Conservation (phyloP, 2,329 filamentous ascomycete genomes). For the Fusarium anguioides region DNA sequence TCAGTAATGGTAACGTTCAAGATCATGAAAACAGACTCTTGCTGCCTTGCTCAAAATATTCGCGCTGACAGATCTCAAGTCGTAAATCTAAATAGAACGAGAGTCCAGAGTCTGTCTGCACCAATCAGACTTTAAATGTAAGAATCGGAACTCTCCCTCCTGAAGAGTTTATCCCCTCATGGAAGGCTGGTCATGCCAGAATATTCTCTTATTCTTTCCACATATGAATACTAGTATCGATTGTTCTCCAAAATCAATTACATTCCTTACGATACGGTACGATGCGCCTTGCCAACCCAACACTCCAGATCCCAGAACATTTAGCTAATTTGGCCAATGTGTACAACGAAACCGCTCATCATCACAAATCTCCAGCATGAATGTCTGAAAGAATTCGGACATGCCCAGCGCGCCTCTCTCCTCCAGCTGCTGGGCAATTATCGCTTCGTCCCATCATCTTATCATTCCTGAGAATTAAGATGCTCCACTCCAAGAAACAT, state of each 20-base stretch:
- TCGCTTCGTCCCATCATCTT: conserved; percentile 50
- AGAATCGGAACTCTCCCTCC: background rate
- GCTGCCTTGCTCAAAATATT: background rate
- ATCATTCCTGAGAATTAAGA: conserved; percentile 45
- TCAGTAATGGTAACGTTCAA: background rate
- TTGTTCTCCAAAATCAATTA: background rate
- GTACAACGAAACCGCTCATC: conserved; percentile 27
- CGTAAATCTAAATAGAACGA: background rate
- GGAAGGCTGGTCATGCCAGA: background rate
- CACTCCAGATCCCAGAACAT: conserved; percentile 16
- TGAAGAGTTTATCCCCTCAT: background rate
- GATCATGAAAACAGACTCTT: no score
- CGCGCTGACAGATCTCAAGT: background rate
- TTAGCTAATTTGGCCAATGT: conserved; percentile 1
- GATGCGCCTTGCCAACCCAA: background rate
- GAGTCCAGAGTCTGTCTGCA: background rate
- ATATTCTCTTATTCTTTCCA: background rate
- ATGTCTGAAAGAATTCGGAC: background rate
- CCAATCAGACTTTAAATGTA: background rate
- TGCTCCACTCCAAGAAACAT: conserved; percentile 31
- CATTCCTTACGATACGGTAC: background rate
- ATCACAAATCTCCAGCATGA: conserved; percentile 4
- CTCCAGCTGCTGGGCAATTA: conserved; percentile 25
- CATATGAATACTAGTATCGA: background rate
- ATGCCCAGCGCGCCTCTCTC: background rate